A percentile compares a stretch with the other conserved stretches of the same genome.
These are phyloP conservation scores for Pharnaceum exiguum DNA, from an alignment of 148 eudicot species.

Conservation along the genomic window DNA sequence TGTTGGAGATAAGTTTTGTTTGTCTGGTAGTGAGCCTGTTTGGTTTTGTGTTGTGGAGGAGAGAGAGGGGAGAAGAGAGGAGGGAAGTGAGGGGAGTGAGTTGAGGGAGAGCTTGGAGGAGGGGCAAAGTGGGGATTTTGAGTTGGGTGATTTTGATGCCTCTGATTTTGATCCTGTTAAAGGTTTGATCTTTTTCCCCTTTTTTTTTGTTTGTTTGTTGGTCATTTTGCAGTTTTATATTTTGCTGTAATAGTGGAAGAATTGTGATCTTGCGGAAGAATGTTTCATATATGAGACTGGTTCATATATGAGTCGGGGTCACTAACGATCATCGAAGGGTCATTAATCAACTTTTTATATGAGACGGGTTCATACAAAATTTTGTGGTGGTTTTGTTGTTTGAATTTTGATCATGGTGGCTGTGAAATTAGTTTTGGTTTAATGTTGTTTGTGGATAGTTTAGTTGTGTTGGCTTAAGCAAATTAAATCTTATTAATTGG, in stretches of 20 bases:
- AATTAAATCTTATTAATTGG: no score
- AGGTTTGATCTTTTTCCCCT: conserved; percentile 40
- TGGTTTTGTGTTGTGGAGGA: conserved; percentile 50
- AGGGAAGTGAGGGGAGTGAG: conserved; percentile 17
- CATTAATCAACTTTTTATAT: no score
- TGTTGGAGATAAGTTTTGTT: conserved; percentile 60
- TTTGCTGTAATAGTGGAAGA: background rate
- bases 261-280: background rate
- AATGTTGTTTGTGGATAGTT: no score
- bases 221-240: background rate
- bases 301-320: no score
- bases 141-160: conserved; percentile 43
- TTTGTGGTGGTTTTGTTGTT: no score
- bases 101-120: conserved; percentile 43
- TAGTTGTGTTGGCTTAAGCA: no score
- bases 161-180: conserved; percentile 64
- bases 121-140: conserved; percentile 33
- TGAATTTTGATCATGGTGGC: no score
- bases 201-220: background rate
- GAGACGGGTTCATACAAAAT: no score
- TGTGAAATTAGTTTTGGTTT: no score
- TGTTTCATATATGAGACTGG: no score
- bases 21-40: conserved; percentile 51
- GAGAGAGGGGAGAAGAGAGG: conserved; percentile 14
- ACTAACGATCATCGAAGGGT: no score